Evolutionary conservation across 129 eudicot species (phyloP).

Genomic region (Flaveria sonorensis): DNA sequence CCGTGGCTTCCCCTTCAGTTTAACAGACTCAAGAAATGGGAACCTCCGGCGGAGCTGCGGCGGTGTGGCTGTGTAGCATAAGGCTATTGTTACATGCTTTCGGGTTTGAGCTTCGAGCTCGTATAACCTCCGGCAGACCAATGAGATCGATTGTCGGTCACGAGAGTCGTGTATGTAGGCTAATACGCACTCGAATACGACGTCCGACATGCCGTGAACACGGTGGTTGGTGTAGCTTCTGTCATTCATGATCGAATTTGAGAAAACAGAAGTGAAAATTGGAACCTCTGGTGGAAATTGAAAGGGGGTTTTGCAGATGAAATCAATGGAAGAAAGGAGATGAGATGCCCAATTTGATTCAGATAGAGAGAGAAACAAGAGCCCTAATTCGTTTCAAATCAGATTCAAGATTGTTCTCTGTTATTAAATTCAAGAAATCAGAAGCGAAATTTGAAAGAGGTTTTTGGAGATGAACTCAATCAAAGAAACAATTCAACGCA

Average conservation of each 20-base stretch:
- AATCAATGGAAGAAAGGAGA: too few relatives aligned
- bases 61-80: conserved; percentile 79
- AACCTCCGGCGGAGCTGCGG: conserved; percentile 52
- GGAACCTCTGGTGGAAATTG: too few relatives aligned
- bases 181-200: conserved; percentile 66
- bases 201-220: conserved; percentile 46
- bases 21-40: conserved; percentile 60
- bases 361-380: too few relatives aligned
- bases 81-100: conserved; percentile 75
- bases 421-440: too few relatives aligned
- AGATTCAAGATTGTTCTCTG: too few relatives aligned
- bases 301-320: too few relatives aligned
- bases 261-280: too few relatives aligned
- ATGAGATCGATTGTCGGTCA: conserved; percentile 66
- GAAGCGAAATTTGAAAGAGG: too few relatives aligned
- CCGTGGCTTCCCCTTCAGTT: conserved; percentile 86
- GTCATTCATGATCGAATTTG: conserved; percentile 21
- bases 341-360: too few relatives aligned
- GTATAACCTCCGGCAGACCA: conserved; percentile 69
- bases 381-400: too few relatives aligned
- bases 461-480: too few relatives aligned
- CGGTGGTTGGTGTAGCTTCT: conserved; percentile 19
- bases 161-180: conserved; percentile 67
- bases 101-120: conserved; percentile 70
- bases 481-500: too few relatives aligned